Evolutionary conservation across 495 filamentous ascomycete genomes (phyloP).

Genomic region (Evernia prunastri): DNA sequence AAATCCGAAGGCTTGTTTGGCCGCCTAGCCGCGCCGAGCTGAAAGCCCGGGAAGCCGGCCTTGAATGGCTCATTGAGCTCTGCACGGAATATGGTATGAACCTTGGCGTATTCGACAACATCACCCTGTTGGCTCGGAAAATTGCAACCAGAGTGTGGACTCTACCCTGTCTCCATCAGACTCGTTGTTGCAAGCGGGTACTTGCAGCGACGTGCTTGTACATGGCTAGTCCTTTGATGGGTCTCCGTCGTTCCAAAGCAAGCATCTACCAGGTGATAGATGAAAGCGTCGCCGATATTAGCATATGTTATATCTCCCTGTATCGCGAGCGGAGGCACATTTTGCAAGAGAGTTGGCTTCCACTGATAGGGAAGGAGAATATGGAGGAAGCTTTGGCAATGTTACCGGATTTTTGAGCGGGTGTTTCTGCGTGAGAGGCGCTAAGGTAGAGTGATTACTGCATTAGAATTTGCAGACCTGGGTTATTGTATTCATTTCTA

Average conservation of each 20-base stretch:
- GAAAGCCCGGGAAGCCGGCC: neutral
- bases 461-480: too few species aligned
- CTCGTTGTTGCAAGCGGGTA: neutral
- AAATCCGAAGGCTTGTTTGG: neutral
- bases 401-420: neutral
- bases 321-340: neutral
- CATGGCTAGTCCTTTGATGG: neutral
- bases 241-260: neutral
- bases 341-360: neutral
- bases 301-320: neutral
- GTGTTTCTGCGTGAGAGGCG: too few species aligned
- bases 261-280: neutral
- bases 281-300: fast-evolving
- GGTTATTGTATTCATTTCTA: too few species aligned
- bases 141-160: neutral
- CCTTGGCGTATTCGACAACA: neutral
- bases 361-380: neutral
- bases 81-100: neutral
- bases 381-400: neutral
- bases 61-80: neutral
- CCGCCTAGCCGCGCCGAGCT: neutral
- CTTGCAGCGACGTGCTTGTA: neutral
- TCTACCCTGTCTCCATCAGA: neutral
- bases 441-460: too few species aligned
- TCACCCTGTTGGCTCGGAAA: neutral